Evolutionary conservation across 306 rosid species (phyloP).

Genomic region (Sesbania bispinosa): DNA sequence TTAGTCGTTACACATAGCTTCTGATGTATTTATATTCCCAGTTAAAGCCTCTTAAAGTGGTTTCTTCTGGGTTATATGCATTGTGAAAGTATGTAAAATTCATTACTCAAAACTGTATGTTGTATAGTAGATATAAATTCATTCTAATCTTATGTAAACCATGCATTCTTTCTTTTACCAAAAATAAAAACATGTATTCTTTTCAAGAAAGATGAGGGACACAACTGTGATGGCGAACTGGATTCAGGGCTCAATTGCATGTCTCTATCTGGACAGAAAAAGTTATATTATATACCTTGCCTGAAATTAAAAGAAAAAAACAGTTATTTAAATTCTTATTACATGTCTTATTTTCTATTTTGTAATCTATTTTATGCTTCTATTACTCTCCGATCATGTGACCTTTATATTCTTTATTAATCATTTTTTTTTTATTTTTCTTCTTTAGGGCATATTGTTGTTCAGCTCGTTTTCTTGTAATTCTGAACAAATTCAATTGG

Average conservation of each 20-base stretch:
- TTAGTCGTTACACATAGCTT: constrained; percentile 21
- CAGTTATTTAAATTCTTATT: not conserved
- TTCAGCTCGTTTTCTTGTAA: not conserved
- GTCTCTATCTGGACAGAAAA: not conserved
- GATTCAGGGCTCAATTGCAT: constrained; percentile 11
- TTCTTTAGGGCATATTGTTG: not conserved
- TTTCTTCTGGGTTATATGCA: constrained; percentile 13
- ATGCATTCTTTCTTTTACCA: constrained; percentile 24
- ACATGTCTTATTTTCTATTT: not conserved
- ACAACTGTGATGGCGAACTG: not conserved
- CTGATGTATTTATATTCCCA: constrained; percentile 13
- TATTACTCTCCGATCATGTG: not conserved
- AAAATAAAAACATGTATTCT: no score
- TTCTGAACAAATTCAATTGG: not conserved
- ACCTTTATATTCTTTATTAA: not conserved
- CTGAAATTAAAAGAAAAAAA: not conserved
- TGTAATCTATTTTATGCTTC: not conserved
- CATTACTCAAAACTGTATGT: constrained; percentile 19
- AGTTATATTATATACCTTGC: not conserved
- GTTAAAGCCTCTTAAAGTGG: constrained; percentile 12
- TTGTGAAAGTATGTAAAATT: constrained; percentile 14
- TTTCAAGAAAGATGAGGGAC: no score
- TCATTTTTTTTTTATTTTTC: not conserved
- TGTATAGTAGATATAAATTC: constrained; percentile 24
- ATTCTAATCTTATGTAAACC: constrained; percentile 24